Base-by-base conservation (phyloP, 2,329 filamentous ascomycete species). In the Lecanicillium sp. region DNA sequence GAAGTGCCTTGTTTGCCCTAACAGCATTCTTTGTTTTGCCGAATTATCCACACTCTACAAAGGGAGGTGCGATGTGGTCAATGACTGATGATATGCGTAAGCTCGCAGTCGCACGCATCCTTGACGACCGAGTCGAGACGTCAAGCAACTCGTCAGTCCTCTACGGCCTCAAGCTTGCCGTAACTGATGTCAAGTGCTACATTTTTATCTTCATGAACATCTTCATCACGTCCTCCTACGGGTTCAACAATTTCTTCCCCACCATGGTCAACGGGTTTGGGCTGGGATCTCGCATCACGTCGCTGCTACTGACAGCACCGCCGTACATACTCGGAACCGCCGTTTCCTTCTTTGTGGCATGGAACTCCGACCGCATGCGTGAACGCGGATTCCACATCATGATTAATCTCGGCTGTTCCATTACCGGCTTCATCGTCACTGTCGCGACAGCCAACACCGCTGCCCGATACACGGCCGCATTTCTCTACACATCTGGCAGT, bases 371-470 rank as follows among this genome's bases (percentile, higher is more conserved):
- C 56, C 71, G 68, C 30, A 84, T 79, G 0, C 79, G 80, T 15
- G 83, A 87, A 58, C 72, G 82, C 5, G 87, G 79, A 57, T 76
- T 74, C 54, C 84, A 87, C 57, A 71, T 87, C 43, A 67, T 69
- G 0, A 40, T 77, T 2, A 81, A 83, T 0, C 65, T 85, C 11
- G 71, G 66, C 41, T 62, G 85, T 30, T 74, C 76, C 12, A 66
- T 86, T 4, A 61, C 62, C 1, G 74, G 78, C 4, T 87, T 83
- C 59, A 81, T 87, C 48, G 66, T 87, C 36, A 77, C 77, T 7
- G 81, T 79, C 2, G 65, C 76, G 0, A 85, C 82, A 0, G 77
- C 69, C 0, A 55, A 64, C 3, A 66, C 71, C 0, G 81, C 68
- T 0, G 74, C 81, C 0, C 69, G 83, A 27, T 87, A 87, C 46